phyloP scores from a whole-genome alignment of 495 filamentous ascomycete species.

The Penicillium taxi region DNA sequence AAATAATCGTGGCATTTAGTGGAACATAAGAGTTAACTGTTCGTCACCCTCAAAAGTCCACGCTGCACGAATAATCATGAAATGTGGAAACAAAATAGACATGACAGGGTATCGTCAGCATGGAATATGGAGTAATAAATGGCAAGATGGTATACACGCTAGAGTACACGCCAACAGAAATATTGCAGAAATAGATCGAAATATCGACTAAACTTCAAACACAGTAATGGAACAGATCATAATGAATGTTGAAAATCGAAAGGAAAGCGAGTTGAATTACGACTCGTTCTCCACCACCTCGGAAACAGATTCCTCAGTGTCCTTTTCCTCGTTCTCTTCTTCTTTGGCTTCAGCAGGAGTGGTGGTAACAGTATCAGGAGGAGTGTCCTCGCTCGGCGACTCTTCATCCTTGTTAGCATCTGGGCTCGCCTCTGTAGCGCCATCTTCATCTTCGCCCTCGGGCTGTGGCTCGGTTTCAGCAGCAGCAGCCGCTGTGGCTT shows the following conservation, averaged over 20 bases:
- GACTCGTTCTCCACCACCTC: conserved; percentile 1
- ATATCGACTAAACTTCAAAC: conserved; percentile 7
- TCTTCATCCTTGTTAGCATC: conserved; percentile 1
- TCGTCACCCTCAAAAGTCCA: too few species aligned
- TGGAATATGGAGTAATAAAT: conserved; percentile 13
- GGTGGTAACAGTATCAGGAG: conserved; percentile 5
- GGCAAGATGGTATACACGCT: conserved; percentile 7
- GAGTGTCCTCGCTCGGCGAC: conserved; percentile 3
- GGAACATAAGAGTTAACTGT: too few species aligned
- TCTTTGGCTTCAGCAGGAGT: conserved; percentile 5
- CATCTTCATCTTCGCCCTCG: conserved; percentile 10
- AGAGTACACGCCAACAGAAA: conserved; percentile 15
- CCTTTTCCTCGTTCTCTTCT: too few species aligned
- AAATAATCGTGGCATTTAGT: not conserved
- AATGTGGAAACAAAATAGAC: conserved; percentile 10
- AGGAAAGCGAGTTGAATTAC: conserved; percentile 1
- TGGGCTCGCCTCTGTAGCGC: not conserved
- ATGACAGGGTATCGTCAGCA: conserved; percentile 26
- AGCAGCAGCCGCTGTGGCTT: conserved; percentile 16
- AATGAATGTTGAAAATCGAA: conserved; percentile 1
- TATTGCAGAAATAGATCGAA: conserved; percentile 14
- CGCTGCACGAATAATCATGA: conserved; percentile 3
- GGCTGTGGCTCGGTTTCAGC: conserved; percentile 9
- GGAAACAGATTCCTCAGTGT: too few species aligned
- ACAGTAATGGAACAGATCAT: conserved; percentile 1